Base-by-base conservation (phyloP, 305 asterid genomes). In the Rubia tinctorum region DNA sequence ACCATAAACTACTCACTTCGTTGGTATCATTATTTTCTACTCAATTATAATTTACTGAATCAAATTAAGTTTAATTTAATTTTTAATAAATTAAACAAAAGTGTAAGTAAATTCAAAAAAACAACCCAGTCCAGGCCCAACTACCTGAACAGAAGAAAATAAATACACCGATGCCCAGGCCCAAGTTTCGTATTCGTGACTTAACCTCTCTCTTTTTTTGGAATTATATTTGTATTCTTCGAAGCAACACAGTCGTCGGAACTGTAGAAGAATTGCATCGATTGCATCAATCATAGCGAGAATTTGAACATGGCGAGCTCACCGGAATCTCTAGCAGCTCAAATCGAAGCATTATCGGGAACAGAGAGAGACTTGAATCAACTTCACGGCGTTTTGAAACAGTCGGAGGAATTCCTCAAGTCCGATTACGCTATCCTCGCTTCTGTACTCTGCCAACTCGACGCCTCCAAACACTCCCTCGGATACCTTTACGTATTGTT, bases 401-500 rank as follows among this genome's bases (percentile, higher is more conserved):
- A 89, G 78, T 86, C 90, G 67, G 96, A 90, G 9, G 97, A 94
- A 43, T 72, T 83, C 2, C 87, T 90, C 81, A 91, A 69, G 76
- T 67, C 92, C 65, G 97, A 90, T 77, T 78, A 90, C 73, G 63
- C 82, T 69, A 88, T 85, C 20, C 83, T 89, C 47, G 81, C 86
- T 71, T 79, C 95, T 72, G 64, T 90, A 30, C 96, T 94, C 83
- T 45, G 73, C 74, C 85, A 91, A 77, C 88, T 94, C 75, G 97
- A 94, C 76, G 92, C 97, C 0, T 73, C 88, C 51, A 55, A 58
- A n/a, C 93, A 91, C 74, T 94, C 99, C 30, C 91, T 94, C 18
- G 97, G 97, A 47, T 94, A 87, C 78, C 97, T 94, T 61, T 86
- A 86, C 73, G 69, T 94, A 51, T 60, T 94, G 99, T 94, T 60